These are phyloP conservation scores for Nepenthes alata DNA, from an alignment of 179 eudicot genomes.

Conservation along the genomic window DNA sequence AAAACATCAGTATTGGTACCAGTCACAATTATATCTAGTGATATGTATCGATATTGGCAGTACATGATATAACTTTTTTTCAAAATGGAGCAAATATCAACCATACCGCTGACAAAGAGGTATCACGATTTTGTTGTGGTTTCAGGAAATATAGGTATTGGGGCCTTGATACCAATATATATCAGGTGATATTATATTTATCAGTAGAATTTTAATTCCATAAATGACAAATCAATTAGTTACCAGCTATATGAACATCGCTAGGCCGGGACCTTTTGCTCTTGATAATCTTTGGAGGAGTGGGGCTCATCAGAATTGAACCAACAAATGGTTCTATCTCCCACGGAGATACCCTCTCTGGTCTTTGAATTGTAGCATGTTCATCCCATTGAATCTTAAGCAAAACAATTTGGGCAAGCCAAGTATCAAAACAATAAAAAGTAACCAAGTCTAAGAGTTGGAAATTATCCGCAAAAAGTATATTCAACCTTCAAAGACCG, in stretches of 20 bases:
- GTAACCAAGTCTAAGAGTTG: neutral
- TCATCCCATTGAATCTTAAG: constrained; percentile 89
- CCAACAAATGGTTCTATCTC: constrained; percentile 72
- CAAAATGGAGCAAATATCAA: too few relatives aligned
- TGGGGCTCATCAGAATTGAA: constrained; percentile 30
- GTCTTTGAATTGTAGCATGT: constrained; percentile 51
- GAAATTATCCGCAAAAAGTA: too few relatives aligned
- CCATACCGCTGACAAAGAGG: too few relatives aligned
- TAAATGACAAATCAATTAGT: neutral
- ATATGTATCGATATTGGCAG: too few relatives aligned
- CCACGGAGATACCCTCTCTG: constrained; percentile 84
- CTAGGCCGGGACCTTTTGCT: constrained; percentile 58
- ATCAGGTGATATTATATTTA: too few relatives aligned
- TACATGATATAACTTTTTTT: too few relatives aligned
- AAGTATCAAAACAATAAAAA: constrained; percentile 16
- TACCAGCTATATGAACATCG: constrained; percentile 51
- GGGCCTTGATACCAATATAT: too few relatives aligned
- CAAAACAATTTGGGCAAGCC: constrained; percentile 1
- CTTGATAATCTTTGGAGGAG: constrained; percentile 28
- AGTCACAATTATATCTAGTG: too few relatives aligned
- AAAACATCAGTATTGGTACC: too few relatives aligned
- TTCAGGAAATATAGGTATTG: too few relatives aligned
- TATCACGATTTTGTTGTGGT: too few relatives aligned
- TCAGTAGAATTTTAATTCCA: too few relatives aligned
- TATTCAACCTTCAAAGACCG: constrained; percentile 63